Evolutionary conservation across 306 rosid species (phyloP), one percentile per base, ranked within the genome.

Genomic region (Glycine soja): DNA sequence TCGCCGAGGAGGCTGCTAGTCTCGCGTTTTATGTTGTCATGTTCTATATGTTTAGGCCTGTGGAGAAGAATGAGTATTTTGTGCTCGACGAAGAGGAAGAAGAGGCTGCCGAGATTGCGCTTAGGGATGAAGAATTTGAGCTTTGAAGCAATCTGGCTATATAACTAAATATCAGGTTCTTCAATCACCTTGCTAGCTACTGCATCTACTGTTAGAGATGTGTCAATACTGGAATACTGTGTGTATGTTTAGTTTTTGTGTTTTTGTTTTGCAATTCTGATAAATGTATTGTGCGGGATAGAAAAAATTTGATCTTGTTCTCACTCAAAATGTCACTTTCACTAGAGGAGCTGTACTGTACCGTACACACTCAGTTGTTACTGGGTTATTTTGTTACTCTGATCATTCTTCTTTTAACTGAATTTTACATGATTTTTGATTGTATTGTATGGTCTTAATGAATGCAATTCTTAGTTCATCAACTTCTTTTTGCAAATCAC

Each of bases 31-130:
- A 91, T 40, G 13, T 81, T 62, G 86, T 93, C 64, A 91, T 93
- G 91, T 93, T 93, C 87, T 89, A 93, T 69, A 93, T 93, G 98
- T 93, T 93, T 67, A 89, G 93, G 86, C 98, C 98, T 5, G 95
- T 88, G 73, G 97, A 90, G 90, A 89, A 66, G 57, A 82, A 82
- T 47, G 77, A 94, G 83, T 94, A 94, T 88, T 90, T 94, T 19
- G 87, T 84, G 59, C 89, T 94, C 3, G 98, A 94, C 12, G 97
- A 92, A 69, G 97, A 92, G 82, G 98, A 94, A 46, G 97, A 94
- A 76, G 98, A 94, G 86, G 97, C 97, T 0, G 98, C 97, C 0
- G 98, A 94, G 84, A 50, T 90, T 83, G 97, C 95, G 16, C 95
- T 94, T 14, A 88, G 77, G 87, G 93, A 90, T 18, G 95, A 94